A percentile compares a stretch with the other conserved stretches of the same genome.
These are phyloP conservation scores for Fusarium pininemorale DNA, from an alignment of 2,329 filamentous ascomycete species.

Conservation along the genomic window DNA sequence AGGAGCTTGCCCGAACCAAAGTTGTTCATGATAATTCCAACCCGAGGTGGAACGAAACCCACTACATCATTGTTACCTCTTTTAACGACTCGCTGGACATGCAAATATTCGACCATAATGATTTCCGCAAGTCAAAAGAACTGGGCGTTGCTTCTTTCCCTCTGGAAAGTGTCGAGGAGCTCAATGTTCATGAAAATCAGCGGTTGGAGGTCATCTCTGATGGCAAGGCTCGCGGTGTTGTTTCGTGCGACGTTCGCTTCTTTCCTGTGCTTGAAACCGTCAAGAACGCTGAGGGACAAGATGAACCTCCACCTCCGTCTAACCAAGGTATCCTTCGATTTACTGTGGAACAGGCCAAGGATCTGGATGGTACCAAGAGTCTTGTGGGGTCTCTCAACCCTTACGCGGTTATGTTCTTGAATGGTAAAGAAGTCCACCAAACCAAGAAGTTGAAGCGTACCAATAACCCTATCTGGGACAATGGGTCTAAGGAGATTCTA, in stretches of 20 bases:
- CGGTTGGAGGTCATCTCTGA: conserved; percentile 84
- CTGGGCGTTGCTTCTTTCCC: conserved; percentile 87
- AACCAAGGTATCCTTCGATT: conserved; percentile 95
- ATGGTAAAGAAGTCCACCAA: conserved; percentile 88
- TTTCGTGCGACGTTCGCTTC: conserved; percentile 88
- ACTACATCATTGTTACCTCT: conserved; percentile 93
- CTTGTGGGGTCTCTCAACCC: conserved; percentile 91
- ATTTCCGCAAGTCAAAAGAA: conserved; percentile 95
- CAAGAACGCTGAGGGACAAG: conserved; percentile 78
- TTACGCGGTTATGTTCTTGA: conserved; percentile 87
- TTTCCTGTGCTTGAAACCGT: conserved; percentile 87
- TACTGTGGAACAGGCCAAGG: conserved; percentile 94
- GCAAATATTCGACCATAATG: conserved; percentile 90
- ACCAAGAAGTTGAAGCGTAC: conserved; percentile 96
- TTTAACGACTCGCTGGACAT: conserved; percentile 89
- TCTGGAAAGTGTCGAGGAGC: conserved; percentile 81
- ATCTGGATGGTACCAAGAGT: conserved; percentile 91
- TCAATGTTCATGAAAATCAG: conserved; percentile 83
- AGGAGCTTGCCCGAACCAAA: conserved; percentile 88
- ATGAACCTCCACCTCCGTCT: conserved; percentile 83
- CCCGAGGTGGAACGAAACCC: conserved; percentile 95
- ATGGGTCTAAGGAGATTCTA: conserved; percentile 91
- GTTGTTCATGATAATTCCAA: conserved; percentile 83
- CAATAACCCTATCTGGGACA: conserved; percentile 96
- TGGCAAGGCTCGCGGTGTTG: conserved; percentile 82